Base-by-base conservation (phyloP, 2,329 filamentous ascomycete genomes). In the Dryadomyces sulphureus region DNA sequence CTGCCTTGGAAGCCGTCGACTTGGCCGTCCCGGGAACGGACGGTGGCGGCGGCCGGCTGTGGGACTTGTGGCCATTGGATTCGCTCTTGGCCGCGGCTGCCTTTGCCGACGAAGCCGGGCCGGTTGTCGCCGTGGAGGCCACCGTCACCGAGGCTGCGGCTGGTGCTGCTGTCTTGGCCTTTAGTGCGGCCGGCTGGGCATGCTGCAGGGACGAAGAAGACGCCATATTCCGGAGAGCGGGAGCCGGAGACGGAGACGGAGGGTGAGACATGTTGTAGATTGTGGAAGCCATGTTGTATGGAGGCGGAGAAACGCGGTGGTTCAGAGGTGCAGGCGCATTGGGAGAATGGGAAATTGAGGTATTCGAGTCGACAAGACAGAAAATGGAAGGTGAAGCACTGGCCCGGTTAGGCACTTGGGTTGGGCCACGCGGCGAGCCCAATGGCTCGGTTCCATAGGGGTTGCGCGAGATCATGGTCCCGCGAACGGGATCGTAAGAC, bases 301-400 rank as follows among this genome's bases (percentile, higher is more conserved):
- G 20, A 17, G 48, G 14, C 60, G 62, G 39, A 61, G 67, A 4
- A 64, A 67, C 21, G 62, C 60, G 21, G 62, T 59, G 47, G 52
- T 20, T n/a, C 19, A 43, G n/a, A 1, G 42, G 19, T 9, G 49
- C 45, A 8, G 56, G 2, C 56, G 59, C 39, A 58, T 61, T 41
- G 0, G 51, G 47, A 54, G 41, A 67, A 40, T 45, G 68, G 3
- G 42, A 5, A 7, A 41, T 43, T 8, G 41, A n/a, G 9, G 70
- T 54, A 6, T 74, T 73, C 30, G 81, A 83, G 54, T 94, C 87
- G 43, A 95, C 85, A 48, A 95, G 73, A 62, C 86, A 94, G 6
- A 87, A 82, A 54, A 95, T 94, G 3, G 90, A 90, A 1, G 90
- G 89, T 5, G 90, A 95, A 35, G 84, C 84, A 59, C 84, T 90